Base-by-base conservation (phyloP, 2,329 filamentous ascomycete species). In the Samsoniella hepiali region DNA sequence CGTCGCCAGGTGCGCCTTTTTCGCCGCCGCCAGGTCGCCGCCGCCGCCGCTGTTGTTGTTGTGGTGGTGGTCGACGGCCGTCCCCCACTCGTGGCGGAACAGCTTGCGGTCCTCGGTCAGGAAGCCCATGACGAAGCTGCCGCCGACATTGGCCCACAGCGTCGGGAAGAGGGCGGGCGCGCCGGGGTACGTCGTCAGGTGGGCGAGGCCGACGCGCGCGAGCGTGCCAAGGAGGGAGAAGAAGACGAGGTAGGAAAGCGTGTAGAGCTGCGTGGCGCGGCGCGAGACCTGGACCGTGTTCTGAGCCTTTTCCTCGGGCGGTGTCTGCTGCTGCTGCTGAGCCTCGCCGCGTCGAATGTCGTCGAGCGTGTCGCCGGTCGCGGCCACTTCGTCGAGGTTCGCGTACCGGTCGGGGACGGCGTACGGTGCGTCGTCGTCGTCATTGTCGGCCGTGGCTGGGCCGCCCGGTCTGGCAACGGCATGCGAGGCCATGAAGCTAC, bases 141-240 rank as follows among this genome's bases (percentile, higher is more conserved):
- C 94, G 1, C 81, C 86, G 54, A 97, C 88, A 71, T 98, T 97
- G 65, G 93, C 88, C 94, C 94, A 98, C 29, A 96, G 76, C 2
- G 90, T 88, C 58, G 86, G 84, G 62, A 91, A 93, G 5, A 86
- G 79, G 29, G 95, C 79, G 0, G 93, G 92, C 0, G 90, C 86
- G 29, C 88, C 89, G 1, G 90, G 87, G 73, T 96, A 97, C 63
- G 82, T 85, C 0, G 92, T 95, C 58, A 97, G 77, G 54, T 89
- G 88, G 71, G 93, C 86, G 8, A 97, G 77, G 4, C 93, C 93
- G 0, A 97, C 78, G 11, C 94, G 86, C 0, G 92, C 91, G 32
- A 97, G 83, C 0, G 93, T 95, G 42, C 94, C 94, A 45, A 94
- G 76, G 22, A 97, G 83, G 22, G 93, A 88, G 76, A 97, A 97